phyloP scores from a whole-genome alignment of 306 rosid genomes.

The Gillenia trifoliata region DNA sequence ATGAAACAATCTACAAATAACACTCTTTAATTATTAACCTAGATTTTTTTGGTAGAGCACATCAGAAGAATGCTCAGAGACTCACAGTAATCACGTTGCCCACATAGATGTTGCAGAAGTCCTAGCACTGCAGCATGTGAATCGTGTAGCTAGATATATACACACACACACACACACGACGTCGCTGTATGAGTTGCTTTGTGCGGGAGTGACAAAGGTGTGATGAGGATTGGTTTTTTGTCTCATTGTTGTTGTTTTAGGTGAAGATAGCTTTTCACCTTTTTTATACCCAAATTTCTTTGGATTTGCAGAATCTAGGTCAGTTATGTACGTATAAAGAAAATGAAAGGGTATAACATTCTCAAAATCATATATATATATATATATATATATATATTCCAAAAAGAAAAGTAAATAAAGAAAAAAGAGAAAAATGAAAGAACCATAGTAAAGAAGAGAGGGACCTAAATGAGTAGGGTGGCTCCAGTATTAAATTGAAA shows the following conservation, averaged over 20 bases:
- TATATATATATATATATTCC: background rate
- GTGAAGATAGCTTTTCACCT: constrained; percentile 17
- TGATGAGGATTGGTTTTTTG: constrained; percentile 18
- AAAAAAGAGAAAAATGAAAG: background rate
- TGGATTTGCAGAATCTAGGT: constrained; percentile 10
- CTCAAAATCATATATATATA: background rate
- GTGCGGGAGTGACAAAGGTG: constrained; percentile 12
- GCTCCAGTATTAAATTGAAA: background rate
- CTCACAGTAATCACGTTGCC: background rate
- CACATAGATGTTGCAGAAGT: background rate
- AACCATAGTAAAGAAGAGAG: background rate
- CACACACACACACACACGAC: no score
- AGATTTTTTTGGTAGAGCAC: background rate
- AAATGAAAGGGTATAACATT: background rate
- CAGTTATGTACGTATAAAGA: background rate
- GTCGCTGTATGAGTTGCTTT: background rate
- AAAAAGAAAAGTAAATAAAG: background rate
- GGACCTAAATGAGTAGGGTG: background rate
- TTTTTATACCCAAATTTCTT: constrained; percentile 1
- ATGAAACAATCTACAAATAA: no score
- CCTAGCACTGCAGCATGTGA: background rate
- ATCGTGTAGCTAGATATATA: background rate
- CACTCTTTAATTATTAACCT: background rate
- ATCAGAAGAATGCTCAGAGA: background rate
- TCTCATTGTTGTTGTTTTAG: constrained; percentile 9